Base-by-base conservation (phyloP, 2,329 filamentous ascomycete genomes). In the Epichloe brachyelytri region DNA sequence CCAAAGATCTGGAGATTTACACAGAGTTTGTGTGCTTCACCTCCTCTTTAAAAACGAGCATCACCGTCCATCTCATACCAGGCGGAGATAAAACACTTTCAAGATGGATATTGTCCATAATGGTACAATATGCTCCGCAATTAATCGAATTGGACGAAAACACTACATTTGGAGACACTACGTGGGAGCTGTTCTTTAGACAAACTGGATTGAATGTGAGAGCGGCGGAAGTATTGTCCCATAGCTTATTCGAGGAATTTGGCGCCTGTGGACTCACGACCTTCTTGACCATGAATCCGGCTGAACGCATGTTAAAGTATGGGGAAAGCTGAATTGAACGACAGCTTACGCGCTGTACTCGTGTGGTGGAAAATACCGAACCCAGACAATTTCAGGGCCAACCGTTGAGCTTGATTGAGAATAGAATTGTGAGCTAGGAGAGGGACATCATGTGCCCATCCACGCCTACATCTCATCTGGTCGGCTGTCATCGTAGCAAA, bases 51-150 rank as follows among this genome's bases (percentile, higher is more conserved):
- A 58, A 66, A 5, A 64, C 62, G 5, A 60, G 62, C 1, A 61
- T 76, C 1, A 63, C 63, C 2, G 66, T 74, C 0, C 65, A 69
- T 33, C 75, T 78, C 37, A 64, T 80, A 1, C 70, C 72, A 1
- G 79, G 79, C 0, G 73, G 73, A 0, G 65, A 71, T 17, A 62
- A 69, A 20, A 75, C 71, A 0, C 60, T 82, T 6, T 70, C 74
- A 1, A 71, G 64, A 50, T 85, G 82, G 80, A 65, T 79, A 1
- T 65, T 77, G 0, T 71, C 70, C 1, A 60, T 73, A 0, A 73
- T 84, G 43, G 71, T 73, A 17, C 74, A 73, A 7, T 70, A 74
- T 58, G 65, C 58, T 11, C 44, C 57, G 0, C 55, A 60, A 12
- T 53, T 58, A 2, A 52, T 48, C 0, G 54, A 59, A 1, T 60